Base-by-base conservation (phyloP, 2,329 filamentous ascomycete species). In the Alternaria viburni region DNA sequence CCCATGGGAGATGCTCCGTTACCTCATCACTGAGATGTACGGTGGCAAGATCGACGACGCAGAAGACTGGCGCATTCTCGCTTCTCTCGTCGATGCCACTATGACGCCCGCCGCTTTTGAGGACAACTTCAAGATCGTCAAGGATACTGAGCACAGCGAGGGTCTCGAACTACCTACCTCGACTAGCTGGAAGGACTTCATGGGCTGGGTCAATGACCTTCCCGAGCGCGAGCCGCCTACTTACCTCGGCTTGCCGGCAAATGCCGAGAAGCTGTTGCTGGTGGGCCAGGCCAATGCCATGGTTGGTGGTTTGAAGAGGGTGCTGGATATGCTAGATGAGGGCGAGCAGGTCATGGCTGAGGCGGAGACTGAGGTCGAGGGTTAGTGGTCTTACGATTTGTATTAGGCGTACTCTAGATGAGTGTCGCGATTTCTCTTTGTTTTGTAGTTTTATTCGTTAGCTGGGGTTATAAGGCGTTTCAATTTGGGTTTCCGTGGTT, bases 1-100 rank as follows among this genome's bases (percentile, higher is more conserved):
- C 19, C 96, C 96, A 1, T 99, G 96, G 96, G 91, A 96, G 61
- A 94, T 99, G 88, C 90, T 99, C 67, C 90, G 93, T 64, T 93
- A 91, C 58, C 87, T 99, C 15, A 87, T 99, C 61, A 92, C 91
- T 1, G 95, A 98, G 82, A 98, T 94, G 67, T 99, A 99, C 77
- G 96, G 96, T 68, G 96, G 96, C 80, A 99, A 99, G 84, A 94
- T 99, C 72, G 96, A 99, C 77, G 89, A 97, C 76, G 91, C 93
- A 68, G 90, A 83, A 45, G 96, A 99, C 81, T 97, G 96, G 80
- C 83, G 83, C 55, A 86, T 90, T 47, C 88, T 99, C 15, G 85
- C 86, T 49, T 82, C 87, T 61, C 87, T 99, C 3, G 95, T 99
- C 52, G 81, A 88, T 46, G 87, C 86, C 30, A 90, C 96, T 79